phyloP scores from a whole-genome alignment of 495 filamentous ascomycete species.

The Penicillium riverlandense region DNA sequence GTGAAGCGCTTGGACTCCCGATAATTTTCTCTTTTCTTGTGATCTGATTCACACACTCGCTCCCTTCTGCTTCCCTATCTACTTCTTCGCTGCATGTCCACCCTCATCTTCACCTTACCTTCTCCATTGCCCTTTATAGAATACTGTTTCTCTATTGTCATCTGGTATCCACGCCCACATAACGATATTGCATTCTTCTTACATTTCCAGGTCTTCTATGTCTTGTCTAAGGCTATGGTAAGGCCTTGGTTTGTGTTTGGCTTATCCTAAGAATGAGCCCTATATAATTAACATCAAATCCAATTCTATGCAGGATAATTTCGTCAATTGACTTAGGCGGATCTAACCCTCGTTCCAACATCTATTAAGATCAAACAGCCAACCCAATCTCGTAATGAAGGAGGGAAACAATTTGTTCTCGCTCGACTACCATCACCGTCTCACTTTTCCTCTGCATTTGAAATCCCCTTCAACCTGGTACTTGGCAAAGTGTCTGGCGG shows the following conservation, averaged over 20 bases:
- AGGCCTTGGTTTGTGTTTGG: too few species aligned
- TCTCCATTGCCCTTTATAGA: conserved; percentile 3
- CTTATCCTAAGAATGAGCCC: too few species aligned
- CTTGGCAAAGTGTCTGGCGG: too few species aligned
- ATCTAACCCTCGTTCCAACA: neutral
- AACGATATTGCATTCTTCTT: neutral
- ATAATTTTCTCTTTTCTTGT: conserved; percentile 4
- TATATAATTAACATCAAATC: too few species aligned
- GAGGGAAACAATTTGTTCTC: too few species aligned
- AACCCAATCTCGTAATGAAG: neutral
- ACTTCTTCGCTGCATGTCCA: neutral
- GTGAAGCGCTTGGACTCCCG: conserved; percentile 1
- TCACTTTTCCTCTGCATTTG: too few species aligned
- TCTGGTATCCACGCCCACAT: neutral
- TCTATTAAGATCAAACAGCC: conserved; percentile 3
- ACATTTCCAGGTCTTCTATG: neutral
- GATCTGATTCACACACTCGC: neutral
- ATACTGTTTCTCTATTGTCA: neutral
- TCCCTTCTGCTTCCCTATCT: neutral
- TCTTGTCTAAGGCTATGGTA: neutral
- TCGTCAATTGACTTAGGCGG: too few species aligned
- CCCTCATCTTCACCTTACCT: too few species aligned
- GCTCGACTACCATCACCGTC: too few species aligned
- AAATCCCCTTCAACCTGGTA: too few species aligned
- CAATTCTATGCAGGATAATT: too few species aligned